Base-by-base conservation (phyloP, 352 stramenopile genomes). In the Pythium dissimile region DNA sequence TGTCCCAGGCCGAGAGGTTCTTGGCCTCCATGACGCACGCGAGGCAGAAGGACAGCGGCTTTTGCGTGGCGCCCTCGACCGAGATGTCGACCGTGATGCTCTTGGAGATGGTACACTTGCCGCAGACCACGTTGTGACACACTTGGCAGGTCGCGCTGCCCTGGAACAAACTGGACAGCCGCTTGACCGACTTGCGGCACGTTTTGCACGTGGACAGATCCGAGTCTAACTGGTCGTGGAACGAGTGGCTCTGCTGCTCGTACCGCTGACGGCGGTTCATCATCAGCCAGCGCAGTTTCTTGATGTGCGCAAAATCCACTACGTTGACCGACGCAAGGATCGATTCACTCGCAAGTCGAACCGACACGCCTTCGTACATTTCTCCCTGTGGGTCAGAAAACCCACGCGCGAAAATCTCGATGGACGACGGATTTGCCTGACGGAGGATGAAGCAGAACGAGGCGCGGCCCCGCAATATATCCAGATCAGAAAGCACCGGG, bases 281-380 rank as follows among this genome's bases (percentile, higher is more conserved):
- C 35, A 85, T 73, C 43, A 87, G 70, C 76, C 76, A 86, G 48
- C 67, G 76, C 4, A 89, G 66, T 55, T 89, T 89, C 59, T 84
- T 89, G 56, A 83, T 59, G 57, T 87, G 73, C 16, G 72, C 70
- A 50, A 74, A 81, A 43, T 87, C 75, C 23, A 81, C 71, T 0
- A 86, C 47, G 1, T 75, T 66, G n/a, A 71, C 38, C 7, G 60
- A 64, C 16, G 73, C 62, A 2, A 82, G 49, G 49, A 87, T 60
- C 16, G 32, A 50, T 0, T 82, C 71, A 35, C 66, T 67, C 26
- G 78, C 72, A 5, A 84, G 50, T 37, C 47, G 66, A 1, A 78
- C 51, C 9, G 57, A 71, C 13, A 85, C 49, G 15, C 52, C 56
- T 1, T 68, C 35, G 32, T 64, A 56, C 31, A 77, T 75, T 28